Evolutionary conservation across 257 asterid genomes (phyloP).

Genomic region (Solanum neorickii): DNA sequence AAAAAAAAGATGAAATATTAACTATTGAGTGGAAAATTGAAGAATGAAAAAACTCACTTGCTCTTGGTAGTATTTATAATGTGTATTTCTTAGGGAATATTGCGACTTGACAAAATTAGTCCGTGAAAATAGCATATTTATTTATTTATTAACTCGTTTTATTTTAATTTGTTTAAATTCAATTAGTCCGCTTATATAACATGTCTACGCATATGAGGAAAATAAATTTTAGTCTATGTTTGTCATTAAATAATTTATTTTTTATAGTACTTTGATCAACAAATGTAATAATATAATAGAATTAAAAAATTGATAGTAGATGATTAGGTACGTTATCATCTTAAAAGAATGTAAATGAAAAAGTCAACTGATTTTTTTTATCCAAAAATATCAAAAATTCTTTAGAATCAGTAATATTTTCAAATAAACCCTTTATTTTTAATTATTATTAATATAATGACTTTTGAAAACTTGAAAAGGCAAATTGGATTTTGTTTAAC

Average conservation of each 20-base stretch:
- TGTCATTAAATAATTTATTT: background rate
- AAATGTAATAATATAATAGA: background rate
- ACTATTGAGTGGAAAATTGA: background rate
- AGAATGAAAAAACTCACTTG: background rate
- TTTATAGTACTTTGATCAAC: background rate
- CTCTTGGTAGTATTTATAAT: background rate
- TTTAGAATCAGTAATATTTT: background rate
- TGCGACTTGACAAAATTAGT: background rate
- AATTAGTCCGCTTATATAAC: background rate
- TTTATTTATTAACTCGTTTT: background rate
- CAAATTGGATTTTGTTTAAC: background rate
- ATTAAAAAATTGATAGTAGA: background rate
- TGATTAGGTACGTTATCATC: background rate
- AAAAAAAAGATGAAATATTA: background rate
- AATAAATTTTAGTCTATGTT: background rate
- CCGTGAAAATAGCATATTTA: too few relatives aligned
- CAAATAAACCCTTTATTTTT: background rate
- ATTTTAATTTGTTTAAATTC: background rate
- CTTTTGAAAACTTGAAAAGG: background rate
- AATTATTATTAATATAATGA: background rate
- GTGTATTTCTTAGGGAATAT: background rate
- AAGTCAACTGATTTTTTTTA: background rate
- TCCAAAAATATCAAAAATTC: background rate
- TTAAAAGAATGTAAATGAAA: background rate
- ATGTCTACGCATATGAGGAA: background rate